Percentiles rank a stretch among this genome's conserved stretches.
Conservation (phyloP, 371 early-diverging fungal genomes). For the Circinella umbellata region DNA sequence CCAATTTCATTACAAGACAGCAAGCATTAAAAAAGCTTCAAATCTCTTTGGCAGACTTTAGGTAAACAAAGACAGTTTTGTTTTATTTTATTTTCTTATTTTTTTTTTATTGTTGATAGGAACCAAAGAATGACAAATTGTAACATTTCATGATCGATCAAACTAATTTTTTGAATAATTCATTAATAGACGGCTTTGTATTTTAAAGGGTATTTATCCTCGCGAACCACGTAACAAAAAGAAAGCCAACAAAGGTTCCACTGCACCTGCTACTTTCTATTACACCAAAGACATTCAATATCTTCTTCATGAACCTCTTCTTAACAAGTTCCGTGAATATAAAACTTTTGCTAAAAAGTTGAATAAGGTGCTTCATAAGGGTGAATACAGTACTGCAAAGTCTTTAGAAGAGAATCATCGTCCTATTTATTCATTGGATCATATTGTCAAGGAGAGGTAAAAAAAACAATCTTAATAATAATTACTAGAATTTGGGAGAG, state of each 20-base stretch:
- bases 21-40: slow-evolving; percentile 95
- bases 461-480: neutral
- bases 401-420: slow-evolving; percentile 69
- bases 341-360: slow-evolving; percentile 86
- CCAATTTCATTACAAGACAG: slow-evolving; percentile 90
- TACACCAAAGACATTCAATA: slow-evolving; percentile 95
- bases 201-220: slow-evolving; percentile 98
- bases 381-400: slow-evolving; percentile 79
- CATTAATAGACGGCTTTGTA: slow-evolving; percentile 88
- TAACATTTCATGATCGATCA: neutral
- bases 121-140: neutral
- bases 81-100: too few species aligned
- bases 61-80: slow-evolving; percentile 53
- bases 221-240: slow-evolving; percentile 94
- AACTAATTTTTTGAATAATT: neutral
- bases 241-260: slow-evolving; percentile 92
- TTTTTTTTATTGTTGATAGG: neutral
- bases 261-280: slow-evolving; percentile 90
- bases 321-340: slow-evolving; percentile 90
- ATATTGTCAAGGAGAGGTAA: slow-evolving; percentile 92
- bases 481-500: neutral
- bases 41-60: slow-evolving; percentile 90
- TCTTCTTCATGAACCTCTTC: slow-evolving; percentile 90
- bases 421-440: slow-evolving; percentile 88
- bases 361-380: slow-evolving; percentile 82